These are phyloP conservation scores for Emydomyces testavorans DNA, from an alignment of 2,329 filamentous ascomycete species.

Conservation along the genomic window DNA sequence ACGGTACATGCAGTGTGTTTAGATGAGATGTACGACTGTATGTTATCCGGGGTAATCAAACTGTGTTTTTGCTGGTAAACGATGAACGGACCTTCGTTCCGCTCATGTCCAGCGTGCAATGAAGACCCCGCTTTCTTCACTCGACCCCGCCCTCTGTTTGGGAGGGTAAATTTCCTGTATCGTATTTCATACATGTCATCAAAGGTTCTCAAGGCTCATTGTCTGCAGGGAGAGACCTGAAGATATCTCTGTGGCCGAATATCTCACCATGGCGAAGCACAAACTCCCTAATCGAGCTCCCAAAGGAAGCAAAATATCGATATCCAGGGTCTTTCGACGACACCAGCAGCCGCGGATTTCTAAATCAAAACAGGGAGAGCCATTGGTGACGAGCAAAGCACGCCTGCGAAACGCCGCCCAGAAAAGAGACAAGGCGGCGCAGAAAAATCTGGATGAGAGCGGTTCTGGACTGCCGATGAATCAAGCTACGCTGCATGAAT, in stretches of 20 bases:
- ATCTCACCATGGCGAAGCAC: not conserved
- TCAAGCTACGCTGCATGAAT: not conserved
- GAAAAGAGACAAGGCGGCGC: not conserved
- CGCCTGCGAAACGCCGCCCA: not conserved
- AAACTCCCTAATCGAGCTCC: not conserved
- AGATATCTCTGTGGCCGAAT: not conserved
- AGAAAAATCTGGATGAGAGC: not conserved
- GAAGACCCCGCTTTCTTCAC: not conserved
- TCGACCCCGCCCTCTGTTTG: not conserved
- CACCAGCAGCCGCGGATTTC: not conserved
- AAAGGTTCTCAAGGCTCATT: not conserved
- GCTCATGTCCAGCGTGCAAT: not conserved
- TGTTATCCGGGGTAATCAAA: not conserved
- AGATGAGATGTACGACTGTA: not conserved
- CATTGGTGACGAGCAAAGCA: not conserved
- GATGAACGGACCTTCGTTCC: too few species aligned
- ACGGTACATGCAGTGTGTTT: not conserved
- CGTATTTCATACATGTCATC: not conserved
- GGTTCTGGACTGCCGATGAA: too few species aligned
- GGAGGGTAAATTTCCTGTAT: not conserved
- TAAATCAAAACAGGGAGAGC: not conserved
- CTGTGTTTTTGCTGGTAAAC: too few species aligned
- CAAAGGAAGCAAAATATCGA: not conserved
- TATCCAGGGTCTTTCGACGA: not conserved
- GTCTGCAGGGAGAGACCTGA: not conserved